Base-by-base conservation (phyloP, 331 rosid genomes). In the Rhamnella rubrinervis region DNA sequence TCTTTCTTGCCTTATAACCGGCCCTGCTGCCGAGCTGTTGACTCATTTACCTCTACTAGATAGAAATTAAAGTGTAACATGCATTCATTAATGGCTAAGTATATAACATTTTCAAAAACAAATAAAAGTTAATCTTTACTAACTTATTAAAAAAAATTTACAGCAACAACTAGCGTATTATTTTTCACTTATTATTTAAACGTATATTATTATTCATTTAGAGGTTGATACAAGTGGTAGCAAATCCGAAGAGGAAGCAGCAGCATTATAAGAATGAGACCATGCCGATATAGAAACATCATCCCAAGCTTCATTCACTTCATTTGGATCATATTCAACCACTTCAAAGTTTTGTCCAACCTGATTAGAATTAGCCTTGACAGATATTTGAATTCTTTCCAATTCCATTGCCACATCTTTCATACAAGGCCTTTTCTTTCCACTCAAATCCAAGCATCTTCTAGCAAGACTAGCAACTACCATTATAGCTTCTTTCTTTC, bases 341-440 rank as follows among this genome's bases (percentile, higher is more conserved):
- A 40, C 75, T 10, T 68, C 75, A 17, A 0, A 23, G 7, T 20
- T 23, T 67, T 52, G 47, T 5, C 55, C 61, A 20, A 25, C 19
- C 11, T 17, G 17, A 8, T 23, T 12, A 7, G 25, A 55, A 31
- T 31, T 0, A 20, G 65, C 51, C 3, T 7, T 31, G 10, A 39
- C 59, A n/a, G 71, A 68, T 25, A 44, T 70, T 17, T 64, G 67
- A 26, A 70, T 47, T 44, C 60, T 13, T 62, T 77, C 81, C 67
- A 77, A 51, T 56, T 58, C 68, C 25, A 46, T 20, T 13, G 76
- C 26, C 11, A 77, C 76, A 25, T 70, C 81, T 51, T 70, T 77
- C 81, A 77, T 77, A 2, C 63, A 38, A 49, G 81, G 81, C 5
- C 76, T 57, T 15, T 62, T 65, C 61, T 10, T 76, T 15, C 81